Conservation (phyloP, 306 rosid genomes). For the Prunus davidiana region DNA sequence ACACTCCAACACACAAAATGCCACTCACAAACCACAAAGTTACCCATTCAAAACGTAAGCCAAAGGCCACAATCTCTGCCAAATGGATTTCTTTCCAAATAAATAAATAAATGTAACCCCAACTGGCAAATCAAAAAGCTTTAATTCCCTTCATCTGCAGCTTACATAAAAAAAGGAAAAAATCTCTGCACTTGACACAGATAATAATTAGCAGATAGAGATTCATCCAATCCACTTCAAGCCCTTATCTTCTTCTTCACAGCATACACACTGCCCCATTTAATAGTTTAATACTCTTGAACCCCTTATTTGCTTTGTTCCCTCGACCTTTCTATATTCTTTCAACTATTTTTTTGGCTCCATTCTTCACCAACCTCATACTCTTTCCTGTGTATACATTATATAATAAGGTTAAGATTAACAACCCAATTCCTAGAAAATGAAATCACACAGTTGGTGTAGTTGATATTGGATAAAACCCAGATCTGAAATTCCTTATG, state of each 20-base stretch:
- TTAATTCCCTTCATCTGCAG: background rate
- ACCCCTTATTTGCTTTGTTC: background rate
- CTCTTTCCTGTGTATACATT: background rate
- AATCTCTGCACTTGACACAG: background rate
- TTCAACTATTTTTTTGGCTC: constrained; percentile 4
- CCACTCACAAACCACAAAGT: background rate
- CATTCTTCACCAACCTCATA: constrained; percentile 38
- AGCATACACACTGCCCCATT: background rate
- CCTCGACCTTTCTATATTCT: background rate
- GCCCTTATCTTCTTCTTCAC: constrained; percentile 5
- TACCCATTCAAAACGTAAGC: background rate
- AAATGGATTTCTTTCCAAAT: background rate
- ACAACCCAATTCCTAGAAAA: constrained; percentile 1
- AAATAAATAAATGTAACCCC: background rate
- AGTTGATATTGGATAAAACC: constrained; percentile 25
- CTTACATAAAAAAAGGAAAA: background rate
- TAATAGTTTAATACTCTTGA: background rate
- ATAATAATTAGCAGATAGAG: background rate
- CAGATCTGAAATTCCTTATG: constrained; percentile 26
- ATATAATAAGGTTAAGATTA: background rate
- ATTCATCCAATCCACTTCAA: background rate
- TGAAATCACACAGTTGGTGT: constrained; percentile 4
- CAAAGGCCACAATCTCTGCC: background rate
- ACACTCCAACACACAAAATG: background rate
- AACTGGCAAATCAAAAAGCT: background rate